Conservation (phyloP, 441 rosid species). For the Gossypium laxum region DNA sequence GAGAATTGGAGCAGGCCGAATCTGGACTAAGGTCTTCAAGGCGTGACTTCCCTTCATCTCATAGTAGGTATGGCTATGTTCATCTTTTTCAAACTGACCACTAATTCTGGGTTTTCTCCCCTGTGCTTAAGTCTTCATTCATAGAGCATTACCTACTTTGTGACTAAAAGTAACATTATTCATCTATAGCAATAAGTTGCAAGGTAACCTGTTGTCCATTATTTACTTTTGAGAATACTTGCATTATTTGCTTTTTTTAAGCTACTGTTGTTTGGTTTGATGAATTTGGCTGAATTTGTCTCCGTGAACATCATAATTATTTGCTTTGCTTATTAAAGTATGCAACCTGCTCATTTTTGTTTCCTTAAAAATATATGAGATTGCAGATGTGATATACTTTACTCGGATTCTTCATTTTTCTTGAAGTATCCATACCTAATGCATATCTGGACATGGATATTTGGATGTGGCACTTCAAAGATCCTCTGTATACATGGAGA, state of each 20-base stretch:
- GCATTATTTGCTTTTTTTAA: background rate
- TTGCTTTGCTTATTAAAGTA: background rate
- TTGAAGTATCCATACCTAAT: background rate
- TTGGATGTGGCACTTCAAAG: background rate
- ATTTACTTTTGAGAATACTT: slow-evolving; percentile 2
- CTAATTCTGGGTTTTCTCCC: background rate
- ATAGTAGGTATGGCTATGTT: slow-evolving; percentile 33
- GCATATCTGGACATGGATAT: background rate
- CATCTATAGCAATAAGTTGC: background rate
- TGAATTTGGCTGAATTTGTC: background rate
- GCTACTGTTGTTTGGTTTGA: slow-evolving; percentile 5
- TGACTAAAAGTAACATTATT: background rate
- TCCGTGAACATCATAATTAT: background rate
- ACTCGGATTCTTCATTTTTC: background rate
- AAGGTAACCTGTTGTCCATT: background rate
- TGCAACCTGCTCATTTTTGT: background rate
- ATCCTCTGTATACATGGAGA: background rate
- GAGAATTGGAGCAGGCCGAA: slow-evolving; percentile 77
- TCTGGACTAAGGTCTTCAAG: slow-evolving; percentile 58
- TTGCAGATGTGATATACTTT: background rate
- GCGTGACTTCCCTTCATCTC: slow-evolving; percentile 54
- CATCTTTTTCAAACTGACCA: background rate
- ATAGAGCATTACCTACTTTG: background rate
- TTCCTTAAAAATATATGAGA: background rate
- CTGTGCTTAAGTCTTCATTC: background rate